phyloP scores from a whole-genome alignment of 1,284 basidiomycete genomes.

The Pisolithus thermaeus region DNA sequence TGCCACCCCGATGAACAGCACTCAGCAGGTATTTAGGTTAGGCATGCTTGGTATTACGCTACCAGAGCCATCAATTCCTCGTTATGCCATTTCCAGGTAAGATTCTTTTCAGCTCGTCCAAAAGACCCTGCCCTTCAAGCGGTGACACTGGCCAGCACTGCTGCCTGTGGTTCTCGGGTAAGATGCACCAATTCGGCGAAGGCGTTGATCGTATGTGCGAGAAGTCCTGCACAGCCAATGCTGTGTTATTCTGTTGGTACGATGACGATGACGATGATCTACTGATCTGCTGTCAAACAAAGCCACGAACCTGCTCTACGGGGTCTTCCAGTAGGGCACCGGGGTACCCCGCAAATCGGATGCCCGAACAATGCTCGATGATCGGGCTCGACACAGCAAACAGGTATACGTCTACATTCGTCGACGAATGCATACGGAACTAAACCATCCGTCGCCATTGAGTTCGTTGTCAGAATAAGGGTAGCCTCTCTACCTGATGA shows the following conservation, averaged over 20 bases:
- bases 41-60: not conserved
- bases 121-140: slow-evolving; percentile 13
- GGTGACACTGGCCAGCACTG: slow-evolving; percentile 19
- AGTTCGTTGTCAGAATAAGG: not conserved
- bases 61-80: not conserved
- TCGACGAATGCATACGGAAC: slow-evolving; percentile 79
- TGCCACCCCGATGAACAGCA: not conserved
- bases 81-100: slow-evolving; percentile 5
- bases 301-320: slow-evolving; percentile 15
- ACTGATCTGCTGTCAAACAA: not conserved
- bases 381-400: slow-evolving; percentile 63
- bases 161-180: slow-evolving; percentile 19
- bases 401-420: slow-evolving; percentile 54
- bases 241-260: slow-evolving; percentile 13
- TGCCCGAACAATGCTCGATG: slow-evolving; percentile 62
- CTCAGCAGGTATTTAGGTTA: not conserved
- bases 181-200: slow-evolving; percentile 66
- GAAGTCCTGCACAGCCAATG: slow-evolving; percentile 65
- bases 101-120: slow-evolving; percentile 14
- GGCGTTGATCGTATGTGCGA: slow-evolving; percentile 64
- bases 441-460: slow-evolving; percentile 25
- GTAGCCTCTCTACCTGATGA: slow-evolving; percentile 56
- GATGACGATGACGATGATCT: not conserved
- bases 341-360: slow-evolving; percentile 62
- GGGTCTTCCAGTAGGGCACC: slow-evolving; percentile 13